These are phyloP conservation scores for Nicotiana noctiflora DNA, from an alignment of 257 asterid genomes.

Conservation along the genomic window DNA sequence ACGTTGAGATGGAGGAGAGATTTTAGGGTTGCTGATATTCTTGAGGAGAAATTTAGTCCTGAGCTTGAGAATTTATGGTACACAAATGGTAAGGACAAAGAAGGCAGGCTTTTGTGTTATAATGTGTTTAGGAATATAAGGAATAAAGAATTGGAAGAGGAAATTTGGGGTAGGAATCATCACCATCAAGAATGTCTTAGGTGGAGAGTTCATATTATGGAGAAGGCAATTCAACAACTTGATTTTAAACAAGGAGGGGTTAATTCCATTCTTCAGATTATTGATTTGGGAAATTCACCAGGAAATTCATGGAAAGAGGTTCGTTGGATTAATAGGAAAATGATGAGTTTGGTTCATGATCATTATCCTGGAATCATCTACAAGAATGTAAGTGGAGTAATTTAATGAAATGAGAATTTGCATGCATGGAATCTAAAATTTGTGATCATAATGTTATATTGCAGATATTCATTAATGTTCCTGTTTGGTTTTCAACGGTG, in stretches of 20 bases:
- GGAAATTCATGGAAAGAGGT: slow-evolving; percentile 42
- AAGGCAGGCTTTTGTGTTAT: slow-evolving; percentile 65
- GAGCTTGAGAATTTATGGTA: slow-evolving; percentile 42
- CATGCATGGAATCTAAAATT: neutral
- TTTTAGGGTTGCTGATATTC: slow-evolving; percentile 22
- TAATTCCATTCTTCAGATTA: slow-evolving; percentile 50
- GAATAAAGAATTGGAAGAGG: slow-evolving; percentile 28
- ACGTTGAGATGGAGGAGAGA: slow-evolving; percentile 62
- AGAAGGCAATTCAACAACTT: slow-evolving; percentile 48
- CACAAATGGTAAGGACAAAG: slow-evolving; percentile 44
- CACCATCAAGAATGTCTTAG: slow-evolving; percentile 35
- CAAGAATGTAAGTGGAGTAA: slow-evolving; percentile 41
- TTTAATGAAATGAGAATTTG: neutral
- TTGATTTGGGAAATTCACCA: slow-evolving; percentile 48
- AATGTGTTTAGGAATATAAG: slow-evolving; percentile 23
- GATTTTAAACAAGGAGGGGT: slow-evolving; percentile 54
- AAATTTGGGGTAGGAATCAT: slow-evolving; percentile 20
- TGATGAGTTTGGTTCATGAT: slow-evolving; percentile 40
- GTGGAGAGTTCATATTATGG: slow-evolving; percentile 65
- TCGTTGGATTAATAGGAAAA: slow-evolving; percentile 40
- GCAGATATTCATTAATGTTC: slow-evolving; percentile 77
- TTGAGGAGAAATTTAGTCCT: slow-evolving; percentile 21
- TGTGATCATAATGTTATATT: neutral
- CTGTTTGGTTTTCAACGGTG: slow-evolving; percentile 57
- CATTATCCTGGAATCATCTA: slow-evolving; percentile 65